A percentile compares a stretch with the other conserved stretches of the same genome.
phyloP scores from a whole-genome alignment of 1,284 basidiomycete genomes.

The Cerioporus squamosus region DNA sequence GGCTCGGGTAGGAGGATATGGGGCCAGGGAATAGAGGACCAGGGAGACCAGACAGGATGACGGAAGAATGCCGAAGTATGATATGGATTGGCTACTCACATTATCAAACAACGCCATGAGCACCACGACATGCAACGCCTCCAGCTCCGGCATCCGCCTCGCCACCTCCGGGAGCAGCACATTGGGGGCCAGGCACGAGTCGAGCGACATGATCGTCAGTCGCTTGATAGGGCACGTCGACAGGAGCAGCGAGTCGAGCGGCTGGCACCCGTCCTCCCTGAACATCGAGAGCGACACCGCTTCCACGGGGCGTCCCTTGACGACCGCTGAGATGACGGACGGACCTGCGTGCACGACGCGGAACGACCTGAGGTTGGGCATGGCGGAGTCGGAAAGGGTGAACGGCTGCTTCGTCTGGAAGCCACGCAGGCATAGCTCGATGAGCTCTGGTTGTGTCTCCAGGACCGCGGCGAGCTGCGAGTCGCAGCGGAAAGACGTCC shows the following conservation, averaged over 20 bases:
- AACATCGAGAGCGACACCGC: constrained; percentile 58
- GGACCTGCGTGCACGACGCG: constrained; percentile 59
- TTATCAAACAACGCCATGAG: constrained; percentile 48
- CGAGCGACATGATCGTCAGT: constrained; percentile 63
- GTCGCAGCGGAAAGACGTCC: constrained; percentile 57
- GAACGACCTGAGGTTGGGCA: constrained; percentile 53
- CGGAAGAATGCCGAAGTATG: background rate
- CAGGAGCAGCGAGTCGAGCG: constrained; percentile 49
- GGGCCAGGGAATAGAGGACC: no score
- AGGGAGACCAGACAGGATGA: background rate
- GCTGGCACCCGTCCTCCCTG: constrained; percentile 37
- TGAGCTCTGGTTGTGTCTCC: constrained; percentile 49
- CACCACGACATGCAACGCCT: constrained; percentile 61
- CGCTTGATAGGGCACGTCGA: constrained; percentile 46
- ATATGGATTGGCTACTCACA: constrained; percentile 35
- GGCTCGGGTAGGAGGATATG: no score
- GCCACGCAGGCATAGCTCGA: constrained; percentile 57
- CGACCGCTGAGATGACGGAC: constrained; percentile 46
- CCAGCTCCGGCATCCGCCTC: constrained; percentile 48
- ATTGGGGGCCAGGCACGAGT: constrained; percentile 41
- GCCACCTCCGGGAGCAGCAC: constrained; percentile 51
- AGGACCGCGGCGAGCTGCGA: constrained; percentile 53
- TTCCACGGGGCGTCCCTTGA: constrained; percentile 53
- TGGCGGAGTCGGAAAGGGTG: constrained; percentile 41
- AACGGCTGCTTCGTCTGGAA: constrained; percentile 41